Percentiles rank a stretch among this genome's conserved stretches.
Evolutionary conservation across 768 basidiomycete genomes (phyloP).

Genomic region (Russula olivacea): DNA sequence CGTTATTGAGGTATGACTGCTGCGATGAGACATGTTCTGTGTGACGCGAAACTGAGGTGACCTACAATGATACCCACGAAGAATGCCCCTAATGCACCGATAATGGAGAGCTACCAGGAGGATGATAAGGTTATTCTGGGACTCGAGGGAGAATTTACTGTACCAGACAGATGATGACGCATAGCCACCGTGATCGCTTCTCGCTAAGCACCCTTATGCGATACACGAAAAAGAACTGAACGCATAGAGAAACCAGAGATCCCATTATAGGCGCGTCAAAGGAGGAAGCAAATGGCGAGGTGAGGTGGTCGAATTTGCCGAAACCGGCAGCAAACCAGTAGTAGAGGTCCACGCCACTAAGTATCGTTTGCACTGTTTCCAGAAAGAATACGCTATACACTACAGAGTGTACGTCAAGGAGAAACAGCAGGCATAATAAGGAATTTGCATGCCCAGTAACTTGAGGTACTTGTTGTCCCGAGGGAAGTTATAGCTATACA

Average conservation of each 20-base stretch:
- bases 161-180: neutral
- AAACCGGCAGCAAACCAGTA: conserved; percentile 32
- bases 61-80: conserved; percentile 4
- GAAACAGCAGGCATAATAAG: neutral
- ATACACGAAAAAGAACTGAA: conserved; percentile 33
- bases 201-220: conserved; percentile 26
- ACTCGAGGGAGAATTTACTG: too few species aligned
- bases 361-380: conserved; percentile 28
- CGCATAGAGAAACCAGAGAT: conserved; percentile 27
- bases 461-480: conserved; percentile 1
- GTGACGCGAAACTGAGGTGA: neutral
- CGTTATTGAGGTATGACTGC: neutral
- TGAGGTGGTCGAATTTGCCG: conserved; percentile 28
- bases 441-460: neutral
- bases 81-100: neutral
- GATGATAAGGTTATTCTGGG: neutral
- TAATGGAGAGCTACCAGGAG: neutral
- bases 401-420: conserved; percentile 7
- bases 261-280: conserved; percentile 31
- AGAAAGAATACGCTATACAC: conserved; percentile 28
- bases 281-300: conserved; percentile 23
- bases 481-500: conserved; percentile 18
- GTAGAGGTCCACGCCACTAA: conserved; percentile 29
- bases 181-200: neutral
- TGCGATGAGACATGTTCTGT: neutral